Evolutionary conservation across 169 alveolate species (phyloP).

Genomic region (Eimeria zaria): DNA sequence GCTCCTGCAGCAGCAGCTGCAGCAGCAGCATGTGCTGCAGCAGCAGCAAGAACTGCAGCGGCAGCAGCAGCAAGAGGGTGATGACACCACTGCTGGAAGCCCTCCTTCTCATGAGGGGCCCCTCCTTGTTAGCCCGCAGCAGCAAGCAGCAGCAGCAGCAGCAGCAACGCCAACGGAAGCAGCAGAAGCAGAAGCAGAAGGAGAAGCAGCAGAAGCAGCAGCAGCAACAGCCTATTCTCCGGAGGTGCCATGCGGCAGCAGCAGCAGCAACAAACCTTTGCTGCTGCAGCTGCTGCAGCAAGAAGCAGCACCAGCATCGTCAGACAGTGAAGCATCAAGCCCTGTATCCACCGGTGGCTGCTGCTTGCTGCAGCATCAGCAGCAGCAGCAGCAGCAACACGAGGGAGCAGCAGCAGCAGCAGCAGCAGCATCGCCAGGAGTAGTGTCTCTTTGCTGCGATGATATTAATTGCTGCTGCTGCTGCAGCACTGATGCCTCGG

Average conservation of each 20-base stretch:
- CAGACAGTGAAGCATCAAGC: slow-evolving; percentile 2
- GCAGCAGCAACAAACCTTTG: not conserved
- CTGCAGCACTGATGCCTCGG: not conserved
- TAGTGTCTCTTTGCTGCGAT: no score
- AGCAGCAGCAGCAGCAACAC: slow-evolving; percentile 37
- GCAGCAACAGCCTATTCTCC: slow-evolving; percentile 36
- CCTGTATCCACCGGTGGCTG: slow-evolving; percentile 41
- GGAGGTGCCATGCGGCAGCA: not conserved
- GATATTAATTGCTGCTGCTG: not conserved
- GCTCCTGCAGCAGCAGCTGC: slow-evolving; percentile 37
- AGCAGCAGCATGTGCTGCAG: not conserved
- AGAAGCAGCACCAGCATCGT: slow-evolving; percentile 3
- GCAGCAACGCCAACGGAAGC: slow-evolving; percentile 25
- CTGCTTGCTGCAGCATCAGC: slow-evolving; percentile 29
- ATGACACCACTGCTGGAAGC: slow-evolving; percentile 9
- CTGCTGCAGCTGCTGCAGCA: slow-evolving; percentile 50
- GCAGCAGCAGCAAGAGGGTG: slow-evolving; percentile 1
- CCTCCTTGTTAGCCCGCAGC: not conserved
- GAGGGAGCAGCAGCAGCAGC: slow-evolving; percentile 6
- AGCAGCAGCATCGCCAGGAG: no score
- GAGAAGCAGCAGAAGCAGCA: slow-evolving; percentile 85
- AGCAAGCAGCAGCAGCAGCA: not conserved
- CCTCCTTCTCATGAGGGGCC: slow-evolving; percentile 11
- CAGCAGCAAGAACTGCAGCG: no score
- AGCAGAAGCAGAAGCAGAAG: slow-evolving; percentile 72